Evolutionary conservation across 768 basidiomycete species (phyloP).

Genomic region (Lentinula lateritia): DNA sequence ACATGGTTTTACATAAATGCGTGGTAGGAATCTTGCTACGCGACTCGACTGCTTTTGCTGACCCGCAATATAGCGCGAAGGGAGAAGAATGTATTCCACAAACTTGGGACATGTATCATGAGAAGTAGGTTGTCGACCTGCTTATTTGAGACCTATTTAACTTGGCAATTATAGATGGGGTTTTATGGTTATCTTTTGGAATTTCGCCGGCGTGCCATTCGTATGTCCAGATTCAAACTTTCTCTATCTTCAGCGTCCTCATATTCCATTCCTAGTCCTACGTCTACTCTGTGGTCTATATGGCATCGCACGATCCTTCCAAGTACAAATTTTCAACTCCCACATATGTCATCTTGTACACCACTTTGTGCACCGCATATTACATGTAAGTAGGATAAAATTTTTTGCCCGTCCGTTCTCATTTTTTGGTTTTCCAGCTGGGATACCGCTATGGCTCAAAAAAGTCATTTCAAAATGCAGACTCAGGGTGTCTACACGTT

Average conservation of each 20-base stretch:
- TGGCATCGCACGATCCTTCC: constrained; percentile 89
- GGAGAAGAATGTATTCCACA: constrained; percentile 94
- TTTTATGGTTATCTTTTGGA: constrained; percentile 99
- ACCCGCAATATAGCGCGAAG: constrained; percentile 53
- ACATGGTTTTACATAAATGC: constrained; percentile 97
- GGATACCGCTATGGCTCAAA: constrained; percentile 94
- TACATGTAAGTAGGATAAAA: constrained; percentile 54
- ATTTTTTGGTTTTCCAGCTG: constrained; percentile 45
- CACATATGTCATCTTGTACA: constrained; percentile 67
- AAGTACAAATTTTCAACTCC: constrained; percentile 82
- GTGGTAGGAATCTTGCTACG: constrained; percentile 43
- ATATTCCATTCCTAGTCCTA: constrained; percentile 57
- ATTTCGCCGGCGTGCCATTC: constrained; percentile 89
- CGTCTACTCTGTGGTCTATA: constrained; percentile 95
- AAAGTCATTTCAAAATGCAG: constrained; percentile 97
- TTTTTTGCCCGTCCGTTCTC: background rate
- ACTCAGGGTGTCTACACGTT: constrained; percentile 80
- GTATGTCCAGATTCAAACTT: constrained; percentile 34
- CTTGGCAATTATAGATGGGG: constrained; percentile 54
- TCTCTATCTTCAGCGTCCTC: background rate
- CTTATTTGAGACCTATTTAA: background rate
- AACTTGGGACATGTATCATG: constrained; percentile 99
- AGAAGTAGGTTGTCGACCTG: constrained; percentile 54
- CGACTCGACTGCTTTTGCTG: background rate
- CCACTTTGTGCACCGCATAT: constrained; percentile 77